These are phyloP conservation scores for Entrophospora sp. DNA, from an alignment of 192 early-diverging fungal genomes.

Conservation along the genomic window DNA sequence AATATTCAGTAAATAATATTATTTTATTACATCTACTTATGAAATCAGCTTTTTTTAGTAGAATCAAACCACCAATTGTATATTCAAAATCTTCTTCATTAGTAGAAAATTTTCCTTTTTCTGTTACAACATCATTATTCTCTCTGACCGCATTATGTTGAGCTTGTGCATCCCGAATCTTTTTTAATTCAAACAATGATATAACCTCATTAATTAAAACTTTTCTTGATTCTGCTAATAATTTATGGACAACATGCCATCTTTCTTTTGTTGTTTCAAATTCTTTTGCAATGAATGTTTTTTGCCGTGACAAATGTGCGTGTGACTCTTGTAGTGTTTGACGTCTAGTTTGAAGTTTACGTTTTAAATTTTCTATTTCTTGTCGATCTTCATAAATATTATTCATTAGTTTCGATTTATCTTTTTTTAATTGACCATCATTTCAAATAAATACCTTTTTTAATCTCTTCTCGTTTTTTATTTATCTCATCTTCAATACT, in stretches of 20 bases:
- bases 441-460: neutral
- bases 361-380: constrained; percentile 15
- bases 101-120: neutral
- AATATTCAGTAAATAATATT: no score
- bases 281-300: constrained; percentile 22
- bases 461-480: constrained; percentile 10
- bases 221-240: constrained; percentile 31
- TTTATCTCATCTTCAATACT: neutral
- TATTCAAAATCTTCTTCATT: constrained; percentile 24
- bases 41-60: constrained; percentile 33
- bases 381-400: constrained; percentile 5
- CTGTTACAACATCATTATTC: constrained; percentile 19
- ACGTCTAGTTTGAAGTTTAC: neutral
- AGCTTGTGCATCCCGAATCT: constrained; percentile 6
- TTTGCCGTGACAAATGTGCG: constrained; percentile 7
- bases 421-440: neutral
- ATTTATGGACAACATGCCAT: constrained; percentile 37
- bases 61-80: constrained; percentile 27
- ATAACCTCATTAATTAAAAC: constrained; percentile 41
- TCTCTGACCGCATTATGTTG: constrained; percentile 5
- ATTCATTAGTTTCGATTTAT: neutral
- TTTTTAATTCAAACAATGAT: constrained; percentile 43
- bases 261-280: constrained; percentile 24
- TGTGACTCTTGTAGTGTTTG: constrained; percentile 6
- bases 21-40: constrained; percentile 31